These are phyloP conservation scores for Ilex aquifolium DNA, from an alignment of 257 asterid species.

Conservation along the genomic window DNA sequence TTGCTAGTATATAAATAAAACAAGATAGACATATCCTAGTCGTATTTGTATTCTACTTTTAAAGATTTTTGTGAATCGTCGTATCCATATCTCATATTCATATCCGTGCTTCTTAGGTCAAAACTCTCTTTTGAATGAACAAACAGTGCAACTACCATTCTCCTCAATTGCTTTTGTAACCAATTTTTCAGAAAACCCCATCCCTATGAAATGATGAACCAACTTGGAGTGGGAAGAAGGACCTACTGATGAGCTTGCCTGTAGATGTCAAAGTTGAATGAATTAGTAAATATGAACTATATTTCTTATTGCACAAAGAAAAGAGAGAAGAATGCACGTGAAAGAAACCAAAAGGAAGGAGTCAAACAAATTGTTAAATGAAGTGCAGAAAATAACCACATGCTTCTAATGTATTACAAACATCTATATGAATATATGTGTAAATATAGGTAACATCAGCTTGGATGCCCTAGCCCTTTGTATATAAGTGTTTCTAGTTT, in stretches of 20 bases:
- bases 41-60: too few relatives aligned
- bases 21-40: too few relatives aligned
- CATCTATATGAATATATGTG: neutral
- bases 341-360: neutral
- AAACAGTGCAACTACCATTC: slow-evolving; percentile 23
- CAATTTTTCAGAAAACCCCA: slow-evolving; percentile 36
- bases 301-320: too few relatives aligned
- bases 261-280: neutral
- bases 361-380: too few relatives aligned
- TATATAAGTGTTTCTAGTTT: too few relatives aligned
- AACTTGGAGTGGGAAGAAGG: slow-evolving; percentile 16
- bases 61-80: too few relatives aligned
- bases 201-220: slow-evolving; percentile 16
- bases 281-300: neutral
- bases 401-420: too few relatives aligned
- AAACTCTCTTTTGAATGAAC: neutral
- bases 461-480: neutral
- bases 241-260: slow-evolving; percentile 27
- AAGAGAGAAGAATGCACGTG: neutral
- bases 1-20: too few relatives aligned
- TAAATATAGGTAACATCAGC: neutral
- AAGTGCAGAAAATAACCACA: too few relatives aligned
- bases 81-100: too few relatives aligned
- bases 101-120: too few relatives aligned
- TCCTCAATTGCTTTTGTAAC: slow-evolving; percentile 30